A percentile compares a stretch with the other conserved stretches of the same genome.
phyloP scores from a whole-genome alignment of 176 grass and related monocot species.

The Neostapfia colusana region DNA sequence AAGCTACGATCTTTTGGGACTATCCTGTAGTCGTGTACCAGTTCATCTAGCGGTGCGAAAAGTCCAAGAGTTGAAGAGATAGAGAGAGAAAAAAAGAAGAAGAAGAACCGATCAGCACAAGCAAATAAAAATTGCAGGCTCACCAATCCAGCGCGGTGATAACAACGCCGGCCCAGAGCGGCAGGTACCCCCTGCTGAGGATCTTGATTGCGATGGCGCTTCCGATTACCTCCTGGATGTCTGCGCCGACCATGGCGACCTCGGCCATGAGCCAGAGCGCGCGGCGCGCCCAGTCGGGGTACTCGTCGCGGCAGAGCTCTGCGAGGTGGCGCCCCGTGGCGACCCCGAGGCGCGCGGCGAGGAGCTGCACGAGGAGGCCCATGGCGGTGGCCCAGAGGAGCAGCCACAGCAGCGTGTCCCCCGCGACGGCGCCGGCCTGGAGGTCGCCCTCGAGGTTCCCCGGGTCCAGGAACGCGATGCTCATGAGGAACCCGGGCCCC shows the following conservation, averaged over 20 bases:
- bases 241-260: slow-evolving; percentile 88
- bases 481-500: slow-evolving; percentile 93
- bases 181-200: slow-evolving; percentile 71
- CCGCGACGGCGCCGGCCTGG: slow-evolving; percentile 78
- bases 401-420: slow-evolving; percentile 91
- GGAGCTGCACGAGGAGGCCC: slow-evolving; percentile 91
- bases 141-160: slow-evolving; percentile 94
- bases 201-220: slow-evolving; percentile 99
- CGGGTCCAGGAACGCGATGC: slow-evolving; percentile 97
- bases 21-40: slow-evolving; percentile 9
- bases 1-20: slow-evolving; percentile 25
- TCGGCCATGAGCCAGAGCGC: slow-evolving; percentile 94
- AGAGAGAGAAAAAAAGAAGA: background rate
- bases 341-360: slow-evolving; percentile 79
- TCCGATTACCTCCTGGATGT: slow-evolving; percentile 96
- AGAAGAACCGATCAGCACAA: background rate
- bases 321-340: slow-evolving; percentile 84
- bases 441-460: slow-evolving; percentile 98
- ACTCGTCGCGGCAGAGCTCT: slow-evolving; percentile 97
- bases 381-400: slow-evolving; percentile 90
- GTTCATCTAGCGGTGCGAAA: background rate
- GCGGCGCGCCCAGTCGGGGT: slow-evolving; percentile 70
- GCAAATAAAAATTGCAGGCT: slow-evolving; percentile 13
- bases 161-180: slow-evolving; percentile 92
- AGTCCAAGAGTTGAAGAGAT: background rate